phyloP scores from a whole-genome alignment of 2,329 filamentous ascomycete species.

The Aquanectria penicillioides region DNA sequence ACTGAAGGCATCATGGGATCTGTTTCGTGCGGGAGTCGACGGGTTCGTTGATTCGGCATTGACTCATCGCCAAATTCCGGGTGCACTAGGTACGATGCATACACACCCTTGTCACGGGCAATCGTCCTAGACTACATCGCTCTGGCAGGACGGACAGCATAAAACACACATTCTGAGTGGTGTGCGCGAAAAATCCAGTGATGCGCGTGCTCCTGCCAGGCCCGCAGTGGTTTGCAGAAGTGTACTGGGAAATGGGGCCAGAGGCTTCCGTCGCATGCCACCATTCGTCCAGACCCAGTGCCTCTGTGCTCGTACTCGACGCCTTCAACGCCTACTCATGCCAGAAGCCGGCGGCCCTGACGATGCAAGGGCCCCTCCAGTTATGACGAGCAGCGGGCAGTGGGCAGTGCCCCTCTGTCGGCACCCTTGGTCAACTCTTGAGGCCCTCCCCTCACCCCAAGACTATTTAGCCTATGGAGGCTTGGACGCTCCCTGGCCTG shows the following conservation, averaged over 20 bases:
- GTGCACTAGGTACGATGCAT: slow-evolving; percentile 10
- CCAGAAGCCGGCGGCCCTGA: slow-evolving; percentile 2
- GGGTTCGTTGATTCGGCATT: slow-evolving; percentile 34
- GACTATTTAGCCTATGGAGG: slow-evolving; percentile 31
- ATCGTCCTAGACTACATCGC: slow-evolving; percentile 29
- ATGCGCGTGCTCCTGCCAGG: slow-evolving; percentile 30
- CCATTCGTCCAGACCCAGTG: slow-evolving; percentile 21
- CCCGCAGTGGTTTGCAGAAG: slow-evolving; percentile 33
- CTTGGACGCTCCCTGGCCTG: slow-evolving; percentile 27
- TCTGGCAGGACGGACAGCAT: slow-evolving; percentile 9
- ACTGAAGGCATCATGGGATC: slow-evolving; percentile 35
- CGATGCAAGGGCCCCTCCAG: slow-evolving; percentile 26
- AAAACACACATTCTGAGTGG: background rate
- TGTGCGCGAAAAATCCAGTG: slow-evolving; percentile 15
- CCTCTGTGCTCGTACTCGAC: slow-evolving; percentile 6
- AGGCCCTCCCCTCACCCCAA: background rate
- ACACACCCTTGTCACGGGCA: slow-evolving; percentile 15
- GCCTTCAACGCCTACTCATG: background rate
- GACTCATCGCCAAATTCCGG: slow-evolving; percentile 34
- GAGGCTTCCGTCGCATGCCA: background rate
- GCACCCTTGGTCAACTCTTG: too few relatives aligned
- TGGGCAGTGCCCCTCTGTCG: slow-evolving; percentile 29
- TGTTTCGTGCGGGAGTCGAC: slow-evolving; percentile 5
- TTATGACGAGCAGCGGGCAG: background rate
- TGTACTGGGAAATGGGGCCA: background rate